Conservation (phyloP, 2,329 filamentous ascomycete genomes). For the Moelleriella libera region DNA sequence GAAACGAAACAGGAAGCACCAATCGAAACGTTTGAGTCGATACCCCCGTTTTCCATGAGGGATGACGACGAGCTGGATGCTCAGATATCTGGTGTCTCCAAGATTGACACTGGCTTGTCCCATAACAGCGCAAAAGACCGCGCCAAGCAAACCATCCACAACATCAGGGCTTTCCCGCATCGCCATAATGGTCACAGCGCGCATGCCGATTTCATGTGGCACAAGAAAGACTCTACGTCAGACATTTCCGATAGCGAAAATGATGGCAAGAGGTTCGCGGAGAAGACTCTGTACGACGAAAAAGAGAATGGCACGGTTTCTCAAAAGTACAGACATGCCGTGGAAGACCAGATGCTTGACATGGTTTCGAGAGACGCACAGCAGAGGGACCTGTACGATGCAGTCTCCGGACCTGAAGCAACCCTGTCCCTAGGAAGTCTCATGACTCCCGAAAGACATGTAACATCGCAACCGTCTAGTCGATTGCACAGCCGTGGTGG, state of each 20-base stretch:
- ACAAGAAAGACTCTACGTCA: slow-evolving; percentile 37
- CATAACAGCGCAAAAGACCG: slow-evolving; percentile 42
- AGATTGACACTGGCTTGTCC: slow-evolving; percentile 25
- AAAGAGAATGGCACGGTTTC: slow-evolving; percentile 27
- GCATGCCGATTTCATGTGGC: slow-evolving; percentile 36
- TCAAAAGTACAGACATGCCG: slow-evolving; percentile 33
- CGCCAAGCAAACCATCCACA: slow-evolving; percentile 46
- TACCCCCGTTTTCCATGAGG: slow-evolving; percentile 12
- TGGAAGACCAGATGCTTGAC: slow-evolving; percentile 49
- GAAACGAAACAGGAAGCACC: slow-evolving; percentile 15
- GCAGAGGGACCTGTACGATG: slow-evolving; percentile 23
- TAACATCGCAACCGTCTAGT: slow-evolving; percentile 14
- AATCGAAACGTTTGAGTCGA: slow-evolving; percentile 10
- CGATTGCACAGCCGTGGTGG: slow-evolving; percentile 19
- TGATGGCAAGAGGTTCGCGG: slow-evolving; percentile 20
- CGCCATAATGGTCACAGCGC: slow-evolving; percentile 34
- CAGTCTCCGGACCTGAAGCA: slow-evolving; percentile 15
- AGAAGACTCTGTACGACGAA: slow-evolving; percentile 16
- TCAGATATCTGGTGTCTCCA: slow-evolving; percentile 9
- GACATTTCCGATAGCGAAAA: slow-evolving; percentile 46
- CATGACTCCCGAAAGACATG: slow-evolving; percentile 16
- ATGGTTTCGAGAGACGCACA: slow-evolving; percentile 41
- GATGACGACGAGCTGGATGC: slow-evolving; percentile 9
- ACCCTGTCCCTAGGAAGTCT: slow-evolving; percentile 15
- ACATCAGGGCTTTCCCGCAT: slow-evolving; percentile 37